These are phyloP conservation scores for Angomonas ambiguus DNA, from an alignment of 208 protist species.

Conservation along the genomic window DNA sequence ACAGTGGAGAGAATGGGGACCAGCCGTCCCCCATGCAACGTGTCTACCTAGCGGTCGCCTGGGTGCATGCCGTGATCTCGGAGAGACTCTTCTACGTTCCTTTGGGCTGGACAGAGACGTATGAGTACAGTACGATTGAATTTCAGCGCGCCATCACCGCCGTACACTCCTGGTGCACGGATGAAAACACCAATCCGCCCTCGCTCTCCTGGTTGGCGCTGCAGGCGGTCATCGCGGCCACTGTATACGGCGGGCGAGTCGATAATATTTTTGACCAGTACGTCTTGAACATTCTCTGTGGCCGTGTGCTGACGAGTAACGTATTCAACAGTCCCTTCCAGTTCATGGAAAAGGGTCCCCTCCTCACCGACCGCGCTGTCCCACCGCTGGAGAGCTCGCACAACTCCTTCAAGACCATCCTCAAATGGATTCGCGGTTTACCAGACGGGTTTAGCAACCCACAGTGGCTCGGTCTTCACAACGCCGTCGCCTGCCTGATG, in stretches of 20 bases:
- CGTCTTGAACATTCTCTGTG: slow-evolving; percentile 91
- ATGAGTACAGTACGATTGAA: slow-evolving; percentile 98
- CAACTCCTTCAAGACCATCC: slow-evolving; percentile 55
- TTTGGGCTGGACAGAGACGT: slow-evolving; percentile 97
- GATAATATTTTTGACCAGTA: slow-evolving; percentile 97
- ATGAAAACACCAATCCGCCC: slow-evolving; percentile 35
- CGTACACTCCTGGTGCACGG: slow-evolving; percentile 85
- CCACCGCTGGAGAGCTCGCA: slow-evolving; percentile 21
- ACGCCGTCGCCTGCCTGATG: slow-evolving; percentile 83
- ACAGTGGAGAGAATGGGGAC: slow-evolving; percentile 8
- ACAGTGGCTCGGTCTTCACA: slow-evolving; percentile 93
- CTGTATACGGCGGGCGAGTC: slow-evolving; percentile 96
- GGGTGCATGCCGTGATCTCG: slow-evolving; percentile 96
- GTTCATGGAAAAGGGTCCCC: slow-evolving; percentile 24
- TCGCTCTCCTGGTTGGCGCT: slow-evolving; percentile 94
- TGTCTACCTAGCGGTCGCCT: slow-evolving; percentile 96
- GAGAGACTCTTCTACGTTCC: slow-evolving; percentile 96
- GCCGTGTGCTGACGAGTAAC: slow-evolving; percentile 62
- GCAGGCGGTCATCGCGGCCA: slow-evolving; percentile 85
- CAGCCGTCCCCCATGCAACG: slow-evolving; percentile 60
- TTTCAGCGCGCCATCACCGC: slow-evolving; percentile 89
- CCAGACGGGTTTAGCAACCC: slow-evolving; percentile 67
- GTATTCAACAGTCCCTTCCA: slow-evolving; percentile 54
- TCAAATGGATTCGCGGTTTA: slow-evolving; percentile 84
- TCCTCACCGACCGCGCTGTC: slow-evolving; percentile 1